Evolutionary conservation across 495 filamentous ascomycete species (phyloP), one percentile per base, ranked within the genome.

Genomic region (Lasiosphaeria miniovina): DNA sequence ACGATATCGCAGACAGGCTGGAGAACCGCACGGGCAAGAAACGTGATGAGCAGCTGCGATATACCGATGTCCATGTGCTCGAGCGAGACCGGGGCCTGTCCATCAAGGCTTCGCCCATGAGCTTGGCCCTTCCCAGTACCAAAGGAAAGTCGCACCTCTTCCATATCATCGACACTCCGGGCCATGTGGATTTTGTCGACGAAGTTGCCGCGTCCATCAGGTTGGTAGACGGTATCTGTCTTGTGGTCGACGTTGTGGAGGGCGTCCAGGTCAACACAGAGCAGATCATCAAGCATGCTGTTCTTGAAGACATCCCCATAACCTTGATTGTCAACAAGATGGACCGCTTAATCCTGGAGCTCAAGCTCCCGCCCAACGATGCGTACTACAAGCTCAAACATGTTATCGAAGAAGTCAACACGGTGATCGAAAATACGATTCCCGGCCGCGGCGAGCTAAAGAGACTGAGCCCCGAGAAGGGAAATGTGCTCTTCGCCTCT

Each of bases 321-420:
- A 91, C 89, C 2, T 73, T 98, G 62, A 85, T 98, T 54, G 82
- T 98, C 73, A 98, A 98, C 79, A 98, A 98, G 74, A 88, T 98
- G 86, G 94, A 98, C 64, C 86, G 94, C 43, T 76, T 98, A 57
- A 96, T 98, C 56, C 76, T 98, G 38, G 94, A 98, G 72, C 83
- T 98, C 55, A 95, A 96, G 72, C 82, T 98, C 14, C 95, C 95
- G 1, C 95, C 95, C 4, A 89, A 86, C 61, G 94, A 98, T 70
- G 94, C 94, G 32, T 98, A 98, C 72, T 98, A 96, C 83, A 98
- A 98, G 76, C 73, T 98, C 53, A 98, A 97, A 68, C 93, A 98
- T 74, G 93, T 96, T 31, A 87, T 98, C 65, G 94, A 98, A 74
- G 90, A 98, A 72, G 91, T 98, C 67, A 98, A 98, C 73, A 97